Conservation (phyloP, 2,329 filamentous ascomycete genomes). For the Diplodia sapinea region DNA sequence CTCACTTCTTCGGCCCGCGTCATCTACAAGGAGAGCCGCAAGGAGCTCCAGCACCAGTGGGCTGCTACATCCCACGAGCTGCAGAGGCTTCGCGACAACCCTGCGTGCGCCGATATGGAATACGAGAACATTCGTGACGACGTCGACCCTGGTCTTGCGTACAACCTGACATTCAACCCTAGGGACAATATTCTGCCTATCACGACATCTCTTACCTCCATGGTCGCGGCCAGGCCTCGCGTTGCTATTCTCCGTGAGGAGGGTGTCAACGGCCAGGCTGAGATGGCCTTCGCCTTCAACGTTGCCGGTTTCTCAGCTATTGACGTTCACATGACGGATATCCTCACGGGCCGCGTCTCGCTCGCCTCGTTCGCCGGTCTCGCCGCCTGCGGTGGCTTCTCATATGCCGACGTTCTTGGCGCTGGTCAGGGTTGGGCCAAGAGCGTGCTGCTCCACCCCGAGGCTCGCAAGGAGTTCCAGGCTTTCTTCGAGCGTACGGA, state of each 20-base stretch:
- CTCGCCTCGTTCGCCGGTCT: conserved; percentile 84
- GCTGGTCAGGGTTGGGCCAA: conserved; percentile 98
- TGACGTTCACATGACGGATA: conserved; percentile 96
- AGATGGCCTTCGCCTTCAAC: conserved; percentile 97
- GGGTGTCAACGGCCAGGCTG: conserved; percentile 93
- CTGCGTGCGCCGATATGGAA: conserved; percentile 83
- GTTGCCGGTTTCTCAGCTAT: conserved; percentile 88
- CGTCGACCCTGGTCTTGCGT: conserved; percentile 80
- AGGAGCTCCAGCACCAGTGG: conserved; percentile 85
- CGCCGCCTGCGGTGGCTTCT: conserved; percentile 96
- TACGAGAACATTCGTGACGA: conserved; percentile 76
- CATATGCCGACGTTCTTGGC: conserved; percentile 88
- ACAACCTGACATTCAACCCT: conserved; percentile 80
- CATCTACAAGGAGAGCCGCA: conserved; percentile 72
- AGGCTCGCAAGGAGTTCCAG: conserved; percentile 77
- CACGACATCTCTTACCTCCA: conserved; percentile 64
- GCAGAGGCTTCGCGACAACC: conserved; percentile 89
- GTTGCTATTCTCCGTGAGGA: conserved; percentile 95
- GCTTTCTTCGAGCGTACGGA: conserved; percentile 85
- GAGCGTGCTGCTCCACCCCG: conserved; percentile 82
- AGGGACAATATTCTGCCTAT: conserved; percentile 76
- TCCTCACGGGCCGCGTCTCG: conserved; percentile 77
- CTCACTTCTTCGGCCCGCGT: conserved; percentile 73
- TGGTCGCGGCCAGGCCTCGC: conserved; percentile 69
- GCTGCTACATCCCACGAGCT: conserved; percentile 86